Evolutionary conservation across 345 rosid species (phyloP).

Genomic region (Erysimum cheiranthoides): DNA sequence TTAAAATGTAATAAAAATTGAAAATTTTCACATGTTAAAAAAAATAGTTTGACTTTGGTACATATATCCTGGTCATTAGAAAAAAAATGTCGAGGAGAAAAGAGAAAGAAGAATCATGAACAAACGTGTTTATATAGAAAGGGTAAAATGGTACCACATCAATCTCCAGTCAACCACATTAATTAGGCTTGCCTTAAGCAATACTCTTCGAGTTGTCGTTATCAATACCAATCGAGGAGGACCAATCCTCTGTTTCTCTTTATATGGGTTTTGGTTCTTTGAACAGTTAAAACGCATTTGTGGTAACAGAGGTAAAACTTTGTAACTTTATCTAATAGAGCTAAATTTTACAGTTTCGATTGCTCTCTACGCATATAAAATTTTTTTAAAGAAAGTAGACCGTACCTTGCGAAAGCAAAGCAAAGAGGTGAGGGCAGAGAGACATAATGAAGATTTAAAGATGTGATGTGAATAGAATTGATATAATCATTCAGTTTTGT

Average conservation of each 20-base stretch:
- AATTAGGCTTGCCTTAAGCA: conserved; percentile 23
- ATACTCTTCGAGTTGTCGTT: conserved; percentile 32
- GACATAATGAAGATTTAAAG: conserved; percentile 28
- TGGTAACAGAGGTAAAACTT: conserved; percentile 2
- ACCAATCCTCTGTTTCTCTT: conserved; percentile 28
- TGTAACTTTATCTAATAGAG: not conserved
- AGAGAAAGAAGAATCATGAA: conserved; percentile 14
- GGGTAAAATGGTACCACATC: conserved; percentile 29
- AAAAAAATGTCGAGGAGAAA: not conserved
- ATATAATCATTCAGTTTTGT: conserved; percentile 24
- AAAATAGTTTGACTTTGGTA: not conserved
- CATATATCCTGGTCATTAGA: not conserved
- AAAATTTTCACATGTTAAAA: not conserved
- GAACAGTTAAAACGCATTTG: conserved; percentile 10
- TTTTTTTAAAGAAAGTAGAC: not conserved
- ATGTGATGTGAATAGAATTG: conserved; percentile 37
- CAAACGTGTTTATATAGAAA: conserved; percentile 31
- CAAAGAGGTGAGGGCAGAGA: conserved; percentile 21
- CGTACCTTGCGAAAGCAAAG: not conserved
- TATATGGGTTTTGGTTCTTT: conserved; percentile 17
- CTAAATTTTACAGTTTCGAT: not conserved
- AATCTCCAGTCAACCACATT: conserved; percentile 28
- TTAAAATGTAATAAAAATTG: not conserved
- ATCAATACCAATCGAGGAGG: conserved; percentile 33
- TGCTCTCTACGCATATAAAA: not conserved